These are phyloP conservation scores for Cladophialophora yegresii DNA, from an alignment of 2,329 filamentous ascomycete genomes.

Conservation along the genomic window DNA sequence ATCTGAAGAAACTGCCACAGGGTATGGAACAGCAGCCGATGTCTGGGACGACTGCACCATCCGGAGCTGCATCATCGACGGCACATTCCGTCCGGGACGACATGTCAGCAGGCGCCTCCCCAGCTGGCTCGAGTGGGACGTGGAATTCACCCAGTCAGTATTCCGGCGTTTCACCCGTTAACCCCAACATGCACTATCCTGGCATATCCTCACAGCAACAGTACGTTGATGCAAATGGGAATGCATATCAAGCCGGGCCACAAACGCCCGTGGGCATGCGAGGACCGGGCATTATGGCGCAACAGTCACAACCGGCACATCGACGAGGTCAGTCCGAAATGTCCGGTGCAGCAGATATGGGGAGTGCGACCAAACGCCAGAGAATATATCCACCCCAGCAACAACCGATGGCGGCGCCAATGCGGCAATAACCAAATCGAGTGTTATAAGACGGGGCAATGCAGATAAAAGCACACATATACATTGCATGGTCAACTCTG, in stretches of 20 bases:
- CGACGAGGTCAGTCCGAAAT: conserved; percentile 31
- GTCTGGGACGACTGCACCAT: conserved; percentile 41
- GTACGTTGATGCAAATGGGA: conserved; percentile 29
- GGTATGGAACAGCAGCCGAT: conserved; percentile 55
- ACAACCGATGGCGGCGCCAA: conserved; percentile 29
- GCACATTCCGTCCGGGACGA: conserved; percentile 63
- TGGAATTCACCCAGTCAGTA: conserved; percentile 66
- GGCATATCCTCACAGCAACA: conserved; percentile 19
- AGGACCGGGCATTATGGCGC: conserved; percentile 21
- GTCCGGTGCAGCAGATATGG: conserved; percentile 28
- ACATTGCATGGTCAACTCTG: background rate
- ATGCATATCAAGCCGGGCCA: conserved; percentile 22
- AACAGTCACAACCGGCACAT: conserved; percentile 16
- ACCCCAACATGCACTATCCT: conserved; percentile 44
- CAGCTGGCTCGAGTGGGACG: conserved; percentile 59
- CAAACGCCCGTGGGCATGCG: conserved; percentile 30
- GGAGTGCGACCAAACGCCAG: conserved; percentile 30
- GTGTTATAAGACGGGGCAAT: background rate
- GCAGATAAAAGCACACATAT: background rate
- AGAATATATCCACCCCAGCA: conserved; percentile 29
- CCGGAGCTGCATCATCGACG: conserved; percentile 54
- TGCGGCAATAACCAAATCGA: conserved; percentile 25
- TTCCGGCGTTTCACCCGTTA: conserved; percentile 59
- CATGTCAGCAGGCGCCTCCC: conserved; percentile 63
- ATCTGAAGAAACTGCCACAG: conserved; percentile 70